Conservation (phyloP, 176 grass and related monocot genomes). For the Phoenix dactylifera region DNA sequence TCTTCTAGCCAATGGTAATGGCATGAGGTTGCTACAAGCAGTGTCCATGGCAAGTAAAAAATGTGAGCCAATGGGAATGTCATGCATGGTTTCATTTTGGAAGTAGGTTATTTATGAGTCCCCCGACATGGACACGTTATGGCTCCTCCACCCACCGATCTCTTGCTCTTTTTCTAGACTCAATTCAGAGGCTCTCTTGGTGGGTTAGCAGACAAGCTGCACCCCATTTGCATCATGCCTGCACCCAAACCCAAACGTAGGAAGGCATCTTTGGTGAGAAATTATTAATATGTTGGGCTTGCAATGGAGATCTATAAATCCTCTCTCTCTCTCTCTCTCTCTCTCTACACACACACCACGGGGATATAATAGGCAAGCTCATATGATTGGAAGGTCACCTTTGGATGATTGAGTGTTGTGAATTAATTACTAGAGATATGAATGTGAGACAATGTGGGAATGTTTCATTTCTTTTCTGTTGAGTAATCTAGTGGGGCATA, state of each 20-base stretch:
- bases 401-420: not conserved
- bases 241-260: slow-evolving; percentile 24
- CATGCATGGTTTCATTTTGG: too few species aligned
- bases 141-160: slow-evolving; percentile 15
- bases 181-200: too few species aligned
- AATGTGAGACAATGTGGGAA: slow-evolving; percentile 61
- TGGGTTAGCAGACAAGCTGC: slow-evolving; percentile 5
- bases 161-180: too few species aligned
- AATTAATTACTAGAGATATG: slow-evolving; percentile 20
- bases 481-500: too few species aligned
- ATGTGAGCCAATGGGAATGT: not conserved
- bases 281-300: not conserved
- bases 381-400: too few species aligned
- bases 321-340: not conserved
- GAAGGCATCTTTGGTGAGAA: slow-evolving; percentile 21
- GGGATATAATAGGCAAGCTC: too few species aligned
- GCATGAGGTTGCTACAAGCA: too few species aligned
- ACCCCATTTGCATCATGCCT: slow-evolving; percentile 22
- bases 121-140: slow-evolving; percentile 53
- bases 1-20: too few species aligned
- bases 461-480: slow-evolving; percentile 21
- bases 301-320: too few species aligned
- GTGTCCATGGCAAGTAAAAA: too few species aligned
- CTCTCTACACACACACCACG: not conserved
- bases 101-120: not conserved